Conservation (phyloP, 1,139 yeast genomes). For the Sugiyamaella japonica region DNA sequence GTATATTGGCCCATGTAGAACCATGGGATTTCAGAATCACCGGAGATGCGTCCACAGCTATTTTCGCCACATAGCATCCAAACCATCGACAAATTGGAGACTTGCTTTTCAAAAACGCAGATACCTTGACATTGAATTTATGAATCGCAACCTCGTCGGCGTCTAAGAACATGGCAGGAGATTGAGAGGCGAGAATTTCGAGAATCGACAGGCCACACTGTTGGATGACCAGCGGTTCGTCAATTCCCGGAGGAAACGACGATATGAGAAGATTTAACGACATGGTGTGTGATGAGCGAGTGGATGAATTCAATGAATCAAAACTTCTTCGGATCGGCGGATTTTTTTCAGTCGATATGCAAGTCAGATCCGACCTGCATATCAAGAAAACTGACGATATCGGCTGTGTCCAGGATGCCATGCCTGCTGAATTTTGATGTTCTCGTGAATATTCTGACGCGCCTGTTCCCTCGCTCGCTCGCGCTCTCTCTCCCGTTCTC, state of each 20-base stretch:
- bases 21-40: constrained; percentile 51
- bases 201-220: constrained; percentile 8
- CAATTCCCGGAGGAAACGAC: constrained; percentile 12
- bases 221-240: constrained; percentile 7
- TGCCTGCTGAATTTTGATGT: too few relatives aligned
- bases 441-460: too few relatives aligned
- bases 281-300: background rate
- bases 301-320: background rate
- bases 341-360: constrained; percentile 8
- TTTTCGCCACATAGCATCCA: constrained; percentile 39
- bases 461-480: too few relatives aligned
- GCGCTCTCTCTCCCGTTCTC: too few relatives aligned
- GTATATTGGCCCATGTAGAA: constrained; percentile 51
- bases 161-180: constrained; percentile 8
- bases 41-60: constrained; percentile 36
- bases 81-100: constrained; percentile 36
- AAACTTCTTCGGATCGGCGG: background rate
- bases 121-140: constrained; percentile 40
- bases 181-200: constrained; percentile 4
- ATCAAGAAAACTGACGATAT: background rate
- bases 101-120: constrained; percentile 42
- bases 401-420: background rate
- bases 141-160: constrained; percentile 20
- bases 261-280: constrained; percentile 7
- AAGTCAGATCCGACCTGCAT: constrained; percentile 1